Percentiles rank a stretch among this genome's conserved stretches.
Evolutionary conservation across 2,329 filamentous ascomycete genomes (phyloP).

Genomic region (Pseudogymnoascus sp.): DNA sequence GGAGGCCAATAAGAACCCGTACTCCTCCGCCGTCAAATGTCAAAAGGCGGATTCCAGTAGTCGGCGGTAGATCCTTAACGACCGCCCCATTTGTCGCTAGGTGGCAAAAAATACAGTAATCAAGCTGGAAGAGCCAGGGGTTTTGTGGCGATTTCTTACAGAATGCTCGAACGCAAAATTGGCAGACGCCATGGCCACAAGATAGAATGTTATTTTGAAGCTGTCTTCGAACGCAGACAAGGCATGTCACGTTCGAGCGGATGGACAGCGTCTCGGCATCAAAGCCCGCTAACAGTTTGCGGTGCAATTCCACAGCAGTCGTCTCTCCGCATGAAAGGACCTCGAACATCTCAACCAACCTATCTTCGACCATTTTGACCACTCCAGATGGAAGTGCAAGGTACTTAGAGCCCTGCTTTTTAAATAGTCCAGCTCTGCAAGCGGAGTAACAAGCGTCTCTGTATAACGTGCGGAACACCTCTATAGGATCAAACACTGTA

Average conservation of each 20-base stretch:
- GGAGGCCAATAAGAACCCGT: background rate
- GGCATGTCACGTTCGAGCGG: background rate
- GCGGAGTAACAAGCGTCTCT: background rate
- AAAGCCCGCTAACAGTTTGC: background rate
- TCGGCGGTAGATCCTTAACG: background rate
- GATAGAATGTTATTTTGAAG: background rate
- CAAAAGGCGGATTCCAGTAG: background rate
- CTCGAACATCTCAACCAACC: background rate
- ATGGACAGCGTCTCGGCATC: background rate
- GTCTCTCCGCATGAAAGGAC: background rate
- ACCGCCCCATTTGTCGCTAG: background rate
- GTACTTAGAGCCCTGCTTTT: background rate
- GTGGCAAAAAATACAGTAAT: background rate
- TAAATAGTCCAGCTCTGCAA: background rate
- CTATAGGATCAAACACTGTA: constrained; percentile 8
- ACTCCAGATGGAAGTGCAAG: constrained; percentile 6
- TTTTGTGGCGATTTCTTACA: background rate
- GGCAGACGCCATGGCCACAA: background rate
- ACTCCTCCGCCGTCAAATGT: constrained; percentile 12
- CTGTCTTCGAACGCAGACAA: background rate
- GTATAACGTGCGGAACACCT: constrained; percentile 13
- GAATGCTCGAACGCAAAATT: background rate
- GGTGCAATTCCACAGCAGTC: background rate
- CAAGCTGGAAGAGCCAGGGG: background rate
- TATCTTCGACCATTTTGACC: background rate